Evolutionary conservation across 2,329 filamentous ascomycete species (phyloP).

Genomic region (Pseudocercospora eumusae): DNA sequence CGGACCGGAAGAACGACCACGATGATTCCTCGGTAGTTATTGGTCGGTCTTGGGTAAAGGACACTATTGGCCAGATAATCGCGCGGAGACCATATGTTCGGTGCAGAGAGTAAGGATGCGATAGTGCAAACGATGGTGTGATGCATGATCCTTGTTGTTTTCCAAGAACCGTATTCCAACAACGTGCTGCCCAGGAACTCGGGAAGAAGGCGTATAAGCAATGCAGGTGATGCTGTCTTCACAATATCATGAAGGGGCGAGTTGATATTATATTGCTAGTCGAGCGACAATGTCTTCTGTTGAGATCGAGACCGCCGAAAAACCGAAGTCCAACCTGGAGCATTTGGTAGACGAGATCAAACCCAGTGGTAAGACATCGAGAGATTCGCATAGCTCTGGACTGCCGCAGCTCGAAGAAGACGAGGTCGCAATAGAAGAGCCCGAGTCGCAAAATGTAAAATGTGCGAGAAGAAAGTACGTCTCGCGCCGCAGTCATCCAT

Average conservation of each 20-base stretch:
- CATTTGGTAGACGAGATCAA: background rate
- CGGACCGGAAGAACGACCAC: background rate
- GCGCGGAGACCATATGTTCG: background rate
- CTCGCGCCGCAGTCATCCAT: no score
- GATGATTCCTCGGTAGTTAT: background rate
- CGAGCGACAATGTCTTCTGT: background rate
- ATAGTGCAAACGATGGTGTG: background rate
- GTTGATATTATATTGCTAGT: no score
- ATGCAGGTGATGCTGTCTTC: background rate
- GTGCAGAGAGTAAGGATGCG: background rate
- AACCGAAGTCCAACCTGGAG: background rate
- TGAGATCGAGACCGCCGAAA: background rate
- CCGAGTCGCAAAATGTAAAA: no score
- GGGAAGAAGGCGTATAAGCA: background rate
- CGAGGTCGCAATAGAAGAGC: no score
- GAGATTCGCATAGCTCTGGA: slow-evolving; percentile 42
- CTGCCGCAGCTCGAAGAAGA: background rate
- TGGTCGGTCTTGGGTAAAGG: background rate
- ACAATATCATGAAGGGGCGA: no score
- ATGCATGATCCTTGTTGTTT: background rate
- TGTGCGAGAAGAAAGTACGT: no score
- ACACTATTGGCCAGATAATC: background rate
- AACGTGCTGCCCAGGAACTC: background rate
- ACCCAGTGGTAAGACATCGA: background rate
- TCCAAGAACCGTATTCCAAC: background rate